These are phyloP conservation scores for Penicillium brevicompactum DNA, from an alignment of 2,329 filamentous ascomycete genomes.

Conservation along the genomic window DNA sequence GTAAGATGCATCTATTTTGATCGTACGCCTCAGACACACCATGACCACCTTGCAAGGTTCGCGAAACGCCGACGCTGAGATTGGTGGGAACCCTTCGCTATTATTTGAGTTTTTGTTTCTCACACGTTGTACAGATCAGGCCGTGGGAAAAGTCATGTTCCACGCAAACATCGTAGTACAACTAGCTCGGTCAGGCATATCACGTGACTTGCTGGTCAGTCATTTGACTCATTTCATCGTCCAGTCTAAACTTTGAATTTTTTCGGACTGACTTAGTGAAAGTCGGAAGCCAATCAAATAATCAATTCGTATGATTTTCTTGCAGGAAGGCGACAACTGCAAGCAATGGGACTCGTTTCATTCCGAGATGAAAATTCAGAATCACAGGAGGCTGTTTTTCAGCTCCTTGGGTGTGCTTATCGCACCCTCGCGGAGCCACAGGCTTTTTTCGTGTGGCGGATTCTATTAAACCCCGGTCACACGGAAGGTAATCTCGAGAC, in stretches of 20 bases:
- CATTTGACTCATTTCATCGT: background rate
- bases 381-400: too few relatives aligned
- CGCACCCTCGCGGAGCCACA: too few relatives aligned
- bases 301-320: too few relatives aligned
- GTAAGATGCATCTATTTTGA: background rate
- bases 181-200: background rate
- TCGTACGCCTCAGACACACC: background rate
- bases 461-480: too few relatives aligned
- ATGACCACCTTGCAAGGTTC: background rate
- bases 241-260: background rate
- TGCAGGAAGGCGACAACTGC: too few relatives aligned
- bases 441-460: too few relatives aligned
- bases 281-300: too few relatives aligned
- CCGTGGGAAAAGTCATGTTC: background rate
- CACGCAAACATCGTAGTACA: background rate
- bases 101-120: background rate
- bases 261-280: too few relatives aligned
- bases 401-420: too few relatives aligned
- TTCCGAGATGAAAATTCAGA: too few relatives aligned
- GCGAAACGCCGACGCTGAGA: background rate
- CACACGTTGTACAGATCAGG: background rate
- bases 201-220: background rate
- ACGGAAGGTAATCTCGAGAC: too few relatives aligned
- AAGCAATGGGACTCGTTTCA: too few relatives aligned
- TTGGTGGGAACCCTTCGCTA: background rate